Evolutionary conservation across 2,329 filamentous ascomycete genomes (phyloP), one percentile per base, ranked within the genome.

Genomic region (Sarocladiaceae sp.): DNA sequence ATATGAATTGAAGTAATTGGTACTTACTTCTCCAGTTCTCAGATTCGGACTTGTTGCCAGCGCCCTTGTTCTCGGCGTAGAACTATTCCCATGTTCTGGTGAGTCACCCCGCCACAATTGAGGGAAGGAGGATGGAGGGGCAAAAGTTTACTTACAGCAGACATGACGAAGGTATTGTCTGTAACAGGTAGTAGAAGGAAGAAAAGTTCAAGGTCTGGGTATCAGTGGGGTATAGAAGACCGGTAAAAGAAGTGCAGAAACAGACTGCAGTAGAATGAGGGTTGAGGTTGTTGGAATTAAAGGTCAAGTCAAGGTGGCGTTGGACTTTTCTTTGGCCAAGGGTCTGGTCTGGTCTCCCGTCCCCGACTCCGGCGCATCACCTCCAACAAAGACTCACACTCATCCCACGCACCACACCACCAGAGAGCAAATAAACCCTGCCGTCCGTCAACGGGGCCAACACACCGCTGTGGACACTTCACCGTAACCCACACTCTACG

Each of bases 11-110:
- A 23, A 23, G 39, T 7, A 23, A 44, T 35, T 50, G 31, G n/a
- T 12, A 26, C 33, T 20, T 78, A 93, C 88, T 88, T 76, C 89
- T 81, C 83, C 88, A 92, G 67, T 94, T 88, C 70, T 94, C 89
- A 53, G 87, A 82, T 57, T 83, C 78, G 50, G 76, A 75, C 69
- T 82, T 83, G 70, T 92, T 87, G 61, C 89, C 89, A 60, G 92
- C 84, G 69, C 87, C 83, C 61, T 86, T 83, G 69, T 93, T 92
- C 65, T 87, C 79, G 61, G 90, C 87, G 73, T 83, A 88, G 78
- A 88, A 91, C 65, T 71, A 54, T 33, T 47, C n/a, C 48, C 18
- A 3, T 15, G 11, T 53, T 23, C 28, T 53, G 52, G 55, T 68
- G 59, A 68, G 61, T 65, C 62, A 66, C 56, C 55, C 55, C 55